phyloP scores from a whole-genome alignment of 129 eudicot genomes.

The sunflower (Helianthus annuus) region HanXRQr2.0-SUNRISE NC_035445.2:67591689-67592188 shows the following conservation, averaged over 20 bases:
- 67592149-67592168: not conserved
- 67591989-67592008: not conserved
- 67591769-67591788: not conserved
- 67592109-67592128: slow-evolving; percentile 63
- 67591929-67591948: not conserved
- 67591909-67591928: not conserved
- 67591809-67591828: slow-evolving; percentile 86
- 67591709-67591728: not conserved
- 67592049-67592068: slow-evolving; percentile 98
- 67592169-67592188: too few relatives aligned
- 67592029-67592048: slow-evolving; percentile 63
- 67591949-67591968: not conserved
- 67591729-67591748: not conserved
- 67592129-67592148: not conserved
- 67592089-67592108: slow-evolving; percentile 75
- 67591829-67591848: slow-evolving; percentile 70
- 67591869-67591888: slow-evolving; percentile 46
- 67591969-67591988: not conserved
- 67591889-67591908: not conserved
- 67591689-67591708: not conserved
- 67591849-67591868: slow-evolving; percentile 78
- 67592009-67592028: not conserved
- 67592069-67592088: slow-evolving; percentile 95
- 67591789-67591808: slow-evolving; percentile 51
- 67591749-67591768: not conserved